Base-by-base conservation (phyloP, 768 basidiomycete genomes). In the Tephrocybe sp. region DNA sequence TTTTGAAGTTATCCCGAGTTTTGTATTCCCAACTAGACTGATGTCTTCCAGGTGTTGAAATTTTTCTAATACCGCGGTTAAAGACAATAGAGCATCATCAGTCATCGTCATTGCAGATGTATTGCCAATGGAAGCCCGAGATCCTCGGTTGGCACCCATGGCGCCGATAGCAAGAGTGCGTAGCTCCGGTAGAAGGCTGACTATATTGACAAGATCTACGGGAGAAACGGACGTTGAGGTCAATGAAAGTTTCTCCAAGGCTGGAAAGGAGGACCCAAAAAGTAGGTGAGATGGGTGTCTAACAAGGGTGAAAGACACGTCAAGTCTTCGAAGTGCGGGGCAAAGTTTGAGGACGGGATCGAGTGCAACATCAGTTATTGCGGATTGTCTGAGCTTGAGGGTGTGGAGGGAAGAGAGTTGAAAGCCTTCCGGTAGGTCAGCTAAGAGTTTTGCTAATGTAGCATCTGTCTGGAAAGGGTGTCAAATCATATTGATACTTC, bases 21-120 rank as follows among this genome's bases (percentile, higher is more conserved):
- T 86, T 4, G 73, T 71, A 58, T 88, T 89, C 6, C 82, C 82
- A 6, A 84, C 85, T 7, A 89, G 68, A 60, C 68, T 88, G 43
- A 89, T 50, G 52, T 69, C 74, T 48, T 83, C 78, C 21, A 89
- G 66, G 20, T 62, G 53, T 10, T 55, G 36, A 53, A 67, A 74
- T 0, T 53, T 44, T 18, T 62, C 65, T 33, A 86, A 59, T 17
- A 68, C 51, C 4, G 68, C 65, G 5, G 80, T 78, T 36, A 87
- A 66, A 17, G 63, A 63, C 6, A 48, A 53, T 25, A 88, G 73
- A 0, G 63, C 65, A 8, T 68, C 62, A 63, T 86, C 83, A 14
- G 72, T 81, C 69, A 88, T 69, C 2, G 79, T 84, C 73, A 83
- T 75, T 8, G 74, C 72, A 9, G 76, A 69, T 10, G 73, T 68